Conservation (phyloP, 805 yeast genomes). For the Clavispora phyllophila region DNA sequence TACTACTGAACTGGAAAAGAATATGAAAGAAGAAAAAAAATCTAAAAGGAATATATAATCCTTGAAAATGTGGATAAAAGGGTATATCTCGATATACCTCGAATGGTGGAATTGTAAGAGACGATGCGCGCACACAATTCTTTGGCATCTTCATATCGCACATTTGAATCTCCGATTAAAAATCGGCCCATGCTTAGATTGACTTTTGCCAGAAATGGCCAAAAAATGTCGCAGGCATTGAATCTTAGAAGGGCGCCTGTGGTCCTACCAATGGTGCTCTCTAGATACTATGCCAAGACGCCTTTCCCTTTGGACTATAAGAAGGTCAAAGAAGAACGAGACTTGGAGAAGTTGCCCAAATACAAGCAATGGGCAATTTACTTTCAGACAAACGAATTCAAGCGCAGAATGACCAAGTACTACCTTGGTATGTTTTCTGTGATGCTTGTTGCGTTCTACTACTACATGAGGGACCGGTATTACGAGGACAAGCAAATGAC, state of each 20-base stretch:
- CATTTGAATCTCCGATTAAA: not conserved
- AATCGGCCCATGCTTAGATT: not conserved
- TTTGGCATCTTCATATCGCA: conserved; percentile 1
- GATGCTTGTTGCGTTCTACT: conserved; percentile 54
- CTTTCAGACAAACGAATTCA: conserved; percentile 50
- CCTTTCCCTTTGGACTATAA: conserved; percentile 36
- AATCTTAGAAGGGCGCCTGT: not conserved
- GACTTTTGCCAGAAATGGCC: not conserved
- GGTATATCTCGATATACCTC: too few species aligned
- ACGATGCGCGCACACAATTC: not conserved
- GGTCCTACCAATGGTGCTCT: not conserved
- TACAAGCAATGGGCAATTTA: conserved; percentile 38
- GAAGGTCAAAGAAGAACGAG: conserved; percentile 22
- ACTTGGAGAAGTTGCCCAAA: conserved; percentile 27
- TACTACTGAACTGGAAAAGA: too few species aligned
- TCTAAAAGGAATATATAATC: too few species aligned
- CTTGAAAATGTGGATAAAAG: too few species aligned
- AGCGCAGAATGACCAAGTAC: conserved; percentile 53
- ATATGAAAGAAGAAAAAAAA: too few species aligned
- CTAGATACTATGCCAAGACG: conserved; percentile 14
- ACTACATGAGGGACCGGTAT: conserved; percentile 63
- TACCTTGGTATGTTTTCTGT: conserved; percentile 56
- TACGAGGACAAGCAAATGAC: conserved; percentile 58
- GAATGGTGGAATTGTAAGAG: not conserved
- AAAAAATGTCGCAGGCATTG: not conserved